Conservation (phyloP, 2,329 filamentous ascomycete genomes). For the Aspergillus unguis region DNA sequence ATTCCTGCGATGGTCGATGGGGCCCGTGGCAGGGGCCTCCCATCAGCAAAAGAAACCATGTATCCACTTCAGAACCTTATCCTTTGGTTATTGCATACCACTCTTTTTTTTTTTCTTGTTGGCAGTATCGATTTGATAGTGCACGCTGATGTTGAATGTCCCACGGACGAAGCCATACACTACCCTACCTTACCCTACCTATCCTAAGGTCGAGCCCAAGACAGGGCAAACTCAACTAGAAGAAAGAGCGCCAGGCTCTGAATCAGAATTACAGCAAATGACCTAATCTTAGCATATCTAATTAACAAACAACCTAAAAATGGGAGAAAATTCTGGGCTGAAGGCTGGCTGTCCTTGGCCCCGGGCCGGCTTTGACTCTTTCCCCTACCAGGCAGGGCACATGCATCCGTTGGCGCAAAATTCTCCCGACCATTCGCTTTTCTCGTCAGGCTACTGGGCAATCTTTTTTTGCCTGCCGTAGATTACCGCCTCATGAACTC, state of each 20-base stretch:
- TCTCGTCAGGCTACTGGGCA: too few species aligned
- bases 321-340: too few species aligned
- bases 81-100: background rate
- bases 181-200: background rate
- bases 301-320: background rate
- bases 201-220: background rate
- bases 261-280: background rate
- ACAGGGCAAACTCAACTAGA: background rate
- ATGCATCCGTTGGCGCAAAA: too few species aligned
- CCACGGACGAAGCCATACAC: too few species aligned
- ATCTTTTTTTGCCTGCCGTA: too few species aligned
- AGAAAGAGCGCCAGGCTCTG: background rate
- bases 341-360: too few species aligned
- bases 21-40: constrained; percentile 12
- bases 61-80: constrained; percentile 6
- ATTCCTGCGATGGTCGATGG: constrained; percentile 6
- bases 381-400: too few species aligned
- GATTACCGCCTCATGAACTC: too few species aligned
- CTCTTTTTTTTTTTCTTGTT: background rate
- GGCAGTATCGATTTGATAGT: background rate
- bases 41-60: background rate
- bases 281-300: constrained; percentile 2
- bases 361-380: too few species aligned
- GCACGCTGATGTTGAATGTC: too few species aligned
- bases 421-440: too few species aligned